Percentiles rank a stretch among this genome's conserved stretches.
These are phyloP conservation scores for Viridothelium virens DNA, from an alignment of 495 filamentous ascomycete species.

Conservation along the genomic window DNA sequence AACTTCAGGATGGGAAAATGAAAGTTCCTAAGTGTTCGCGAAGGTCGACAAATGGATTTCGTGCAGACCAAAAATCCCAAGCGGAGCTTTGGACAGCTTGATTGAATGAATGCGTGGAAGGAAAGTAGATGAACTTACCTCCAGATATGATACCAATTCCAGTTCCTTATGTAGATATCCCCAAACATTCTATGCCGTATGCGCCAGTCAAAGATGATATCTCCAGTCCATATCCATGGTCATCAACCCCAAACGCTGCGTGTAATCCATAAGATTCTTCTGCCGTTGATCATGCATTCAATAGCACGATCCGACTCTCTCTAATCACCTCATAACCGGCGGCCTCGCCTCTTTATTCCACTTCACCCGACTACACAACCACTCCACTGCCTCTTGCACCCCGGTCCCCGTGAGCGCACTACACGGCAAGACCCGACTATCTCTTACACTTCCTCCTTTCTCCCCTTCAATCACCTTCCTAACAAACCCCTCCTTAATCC, in stretches of 20 bases:
- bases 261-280: no score
- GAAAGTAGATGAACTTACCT: background rate
- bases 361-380: slow-evolving; percentile 80
- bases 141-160: background rate
- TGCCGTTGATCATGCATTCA: no score
- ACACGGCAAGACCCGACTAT: slow-evolving; percentile 84
- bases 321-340: slow-evolving; percentile 73
- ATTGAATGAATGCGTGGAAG: background rate
- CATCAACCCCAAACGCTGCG: no score
- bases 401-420: slow-evolving; percentile 86
- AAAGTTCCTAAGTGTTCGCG: background rate
- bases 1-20: background rate
- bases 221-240: no score
- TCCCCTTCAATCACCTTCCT: slow-evolving; percentile 92
- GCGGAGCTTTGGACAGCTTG: background rate
- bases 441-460: slow-evolving; percentile 71
- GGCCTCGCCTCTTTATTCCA: slow-evolving; percentile 94
- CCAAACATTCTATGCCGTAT: background rate
- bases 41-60: background rate
- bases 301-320: no score
- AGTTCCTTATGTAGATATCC: background rate
- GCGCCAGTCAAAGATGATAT: no score
- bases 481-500: slow-evolving; percentile 93
- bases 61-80: background rate
- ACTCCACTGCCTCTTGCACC: slow-evolving; percentile 90